These are phyloP conservation scores for Boletus semigastroideus DNA, from an alignment of 1,284 basidiomycete species.

Conservation along the genomic window DNA sequence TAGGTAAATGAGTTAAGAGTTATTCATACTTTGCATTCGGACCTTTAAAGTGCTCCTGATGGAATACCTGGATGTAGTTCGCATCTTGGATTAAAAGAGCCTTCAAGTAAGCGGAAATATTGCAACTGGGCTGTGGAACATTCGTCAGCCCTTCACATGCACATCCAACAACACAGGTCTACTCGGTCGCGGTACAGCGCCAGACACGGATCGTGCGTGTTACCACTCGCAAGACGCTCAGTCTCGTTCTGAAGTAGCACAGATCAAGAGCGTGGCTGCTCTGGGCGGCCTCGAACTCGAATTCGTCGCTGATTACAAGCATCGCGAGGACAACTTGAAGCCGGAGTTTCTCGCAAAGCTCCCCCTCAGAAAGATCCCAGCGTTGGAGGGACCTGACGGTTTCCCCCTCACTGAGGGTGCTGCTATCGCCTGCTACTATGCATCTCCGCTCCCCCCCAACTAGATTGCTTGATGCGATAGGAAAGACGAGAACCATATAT, in stretches of 20 bases:
- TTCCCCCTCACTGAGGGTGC: conserved; percentile 77
- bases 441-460: conserved; percentile 41
- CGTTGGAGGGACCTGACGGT: conserved; percentile 77
- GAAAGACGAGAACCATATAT: conserved; percentile 23
- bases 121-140: conserved; percentile 59
- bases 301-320: conserved; percentile 54
- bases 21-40: conserved; percentile 51
- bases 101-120: conserved; percentile 67
- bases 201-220: conserved; percentile 53
- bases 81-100: conserved; percentile 69
- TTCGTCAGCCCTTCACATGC: conserved; percentile 6
- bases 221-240: neutral
- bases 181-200: conserved; percentile 42
- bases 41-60: conserved; percentile 55
- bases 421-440: conserved; percentile 88
- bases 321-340: conserved; percentile 75
- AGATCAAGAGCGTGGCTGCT: conserved; percentile 77
- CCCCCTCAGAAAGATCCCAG: conserved; percentile 84
- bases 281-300: conserved; percentile 70
- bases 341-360: conserved; percentile 80
- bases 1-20: neutral
- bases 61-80: conserved; percentile 60
- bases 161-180: conserved; percentile 45
- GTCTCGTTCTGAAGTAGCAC: conserved; percentile 7
- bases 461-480: conserved; percentile 13